phyloP scores from a whole-genome alignment of 495 filamentous ascomycete species.

The Paragyromitra xinjiangensis region DNA sequence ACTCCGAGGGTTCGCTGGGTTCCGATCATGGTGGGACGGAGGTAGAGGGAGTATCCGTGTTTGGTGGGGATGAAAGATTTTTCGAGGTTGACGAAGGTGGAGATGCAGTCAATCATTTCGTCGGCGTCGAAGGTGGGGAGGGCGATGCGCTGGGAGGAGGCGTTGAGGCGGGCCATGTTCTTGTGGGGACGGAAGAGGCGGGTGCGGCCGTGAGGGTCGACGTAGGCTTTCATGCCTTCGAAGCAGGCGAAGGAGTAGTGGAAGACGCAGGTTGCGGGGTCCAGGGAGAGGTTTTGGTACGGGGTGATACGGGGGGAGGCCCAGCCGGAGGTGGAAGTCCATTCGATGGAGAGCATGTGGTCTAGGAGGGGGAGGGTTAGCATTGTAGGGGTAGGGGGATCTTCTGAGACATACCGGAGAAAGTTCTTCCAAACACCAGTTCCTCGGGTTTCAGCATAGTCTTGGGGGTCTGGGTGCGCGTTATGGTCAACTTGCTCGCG shows the following conservation, averaged over 20 bases:
- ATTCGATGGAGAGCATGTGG: slow-evolving; percentile 97
- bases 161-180: slow-evolving; percentile 95
- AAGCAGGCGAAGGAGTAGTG: slow-evolving; percentile 98
- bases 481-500: slow-evolving; percentile 75
- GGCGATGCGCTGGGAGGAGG: slow-evolving; percentile 86
- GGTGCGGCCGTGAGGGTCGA: slow-evolving; percentile 72
- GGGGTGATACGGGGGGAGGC: slow-evolving; percentile 80
- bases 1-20: slow-evolving; percentile 94
- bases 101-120: slow-evolving; percentile 79
- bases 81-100: slow-evolving; percentile 79
- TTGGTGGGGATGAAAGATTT: slow-evolving; percentile 84
- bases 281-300: slow-evolving; percentile 95
- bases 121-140: slow-evolving; percentile 80
- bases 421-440: slow-evolving; percentile 85
- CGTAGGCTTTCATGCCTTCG: slow-evolving; percentile 98
- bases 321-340: slow-evolving; percentile 86
- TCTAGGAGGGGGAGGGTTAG: slow-evolving; percentile 64
- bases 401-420: slow-evolving; percentile 71
- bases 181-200: slow-evolving; percentile 93
- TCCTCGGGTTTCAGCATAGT: slow-evolving; percentile 74
- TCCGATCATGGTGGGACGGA: slow-evolving; percentile 95
- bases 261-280: slow-evolving; percentile 95
- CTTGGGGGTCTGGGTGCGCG: slow-evolving; percentile 79
- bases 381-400: background rate
- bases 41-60: slow-evolving; percentile 90